Conservation (phyloP, 2,329 filamentous ascomycete species). For the Pleoardoris graminearum region DNA sequence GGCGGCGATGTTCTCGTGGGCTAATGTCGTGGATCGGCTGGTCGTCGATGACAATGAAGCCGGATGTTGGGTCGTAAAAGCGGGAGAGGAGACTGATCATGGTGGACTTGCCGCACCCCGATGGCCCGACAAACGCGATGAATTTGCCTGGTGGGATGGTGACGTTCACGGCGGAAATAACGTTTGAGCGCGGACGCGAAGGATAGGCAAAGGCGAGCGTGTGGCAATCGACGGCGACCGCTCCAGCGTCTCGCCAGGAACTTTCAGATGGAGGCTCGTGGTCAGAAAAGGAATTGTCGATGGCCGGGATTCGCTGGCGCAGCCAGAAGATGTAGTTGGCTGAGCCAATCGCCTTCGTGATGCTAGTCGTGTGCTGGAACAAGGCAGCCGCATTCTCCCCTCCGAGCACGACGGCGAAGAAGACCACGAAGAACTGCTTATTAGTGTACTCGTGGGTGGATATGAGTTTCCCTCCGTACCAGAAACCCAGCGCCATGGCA, state of each 20-base stretch:
- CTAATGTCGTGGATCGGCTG: constrained; percentile 74
- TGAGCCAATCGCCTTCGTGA: constrained; percentile 92
- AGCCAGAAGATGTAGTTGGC: constrained; percentile 60
- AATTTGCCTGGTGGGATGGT: constrained; percentile 87
- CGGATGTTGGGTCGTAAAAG: constrained; percentile 87
- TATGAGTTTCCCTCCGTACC: constrained; percentile 51
- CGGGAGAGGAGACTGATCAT: constrained; percentile 89
- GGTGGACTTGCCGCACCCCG: constrained; percentile 91
- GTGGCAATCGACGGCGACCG: constrained; percentile 69
- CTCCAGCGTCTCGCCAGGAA: constrained; percentile 19
- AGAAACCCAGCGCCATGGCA: constrained; percentile 79
- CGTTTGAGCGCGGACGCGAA: too few relatives aligned
- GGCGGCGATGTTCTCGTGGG: constrained; percentile 79
- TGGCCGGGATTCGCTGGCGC: constrained; percentile 40
- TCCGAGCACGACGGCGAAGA: not conserved
- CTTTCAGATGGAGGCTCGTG: too few relatives aligned
- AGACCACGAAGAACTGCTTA: constrained; percentile 68
- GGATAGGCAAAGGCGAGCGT: too few relatives aligned
- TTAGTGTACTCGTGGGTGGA: not conserved
- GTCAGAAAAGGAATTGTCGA: too few relatives aligned
- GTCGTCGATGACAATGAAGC: constrained; percentile 78
- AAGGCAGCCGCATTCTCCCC: not conserved
- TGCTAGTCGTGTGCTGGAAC: constrained; percentile 92
- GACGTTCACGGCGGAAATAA: constrained; percentile 79
- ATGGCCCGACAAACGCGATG: constrained; percentile 85